Conservation (phyloP, 2,329 filamentous ascomycete genomes). For the Penicillium frequentans region DNA sequence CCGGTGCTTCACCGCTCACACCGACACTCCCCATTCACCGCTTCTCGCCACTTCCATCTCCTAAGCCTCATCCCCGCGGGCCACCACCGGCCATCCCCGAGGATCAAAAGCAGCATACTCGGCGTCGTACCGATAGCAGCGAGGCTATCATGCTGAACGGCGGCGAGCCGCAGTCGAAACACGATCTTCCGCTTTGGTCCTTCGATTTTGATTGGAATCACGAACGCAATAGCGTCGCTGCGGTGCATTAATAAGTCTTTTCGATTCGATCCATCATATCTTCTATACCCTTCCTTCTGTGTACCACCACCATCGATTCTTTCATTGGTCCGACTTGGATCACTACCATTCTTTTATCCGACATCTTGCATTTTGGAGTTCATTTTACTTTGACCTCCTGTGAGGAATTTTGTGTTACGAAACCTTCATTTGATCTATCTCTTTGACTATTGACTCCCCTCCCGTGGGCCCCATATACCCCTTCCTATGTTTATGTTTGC, state of each 20-base stretch:
- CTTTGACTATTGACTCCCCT: slow-evolving; percentile 4
- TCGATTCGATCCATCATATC: slow-evolving; percentile 1
- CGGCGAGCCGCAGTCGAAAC: slow-evolving; percentile 56
- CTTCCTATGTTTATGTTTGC: slow-evolving; percentile 2
- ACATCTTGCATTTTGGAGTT: slow-evolving; percentile 11
- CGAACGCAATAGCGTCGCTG: slow-evolving; percentile 39
- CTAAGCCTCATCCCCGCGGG: slow-evolving; percentile 32
- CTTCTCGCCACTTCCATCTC: slow-evolving; percentile 36
- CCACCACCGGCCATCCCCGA: slow-evolving; percentile 35
- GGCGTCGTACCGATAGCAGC: slow-evolving; percentile 44
- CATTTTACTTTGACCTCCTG: background rate
- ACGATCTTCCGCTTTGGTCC: slow-evolving; percentile 47
- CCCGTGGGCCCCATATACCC: slow-evolving; percentile 7
- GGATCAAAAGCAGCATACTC: slow-evolving; percentile 36
- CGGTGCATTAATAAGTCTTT: slow-evolving; percentile 38
- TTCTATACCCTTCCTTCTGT: background rate
- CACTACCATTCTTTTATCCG: background rate
- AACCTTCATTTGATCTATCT: background rate
- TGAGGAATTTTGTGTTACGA: slow-evolving; percentile 2
- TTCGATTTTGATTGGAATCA: slow-evolving; percentile 40
- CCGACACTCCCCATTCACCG: slow-evolving; percentile 41
- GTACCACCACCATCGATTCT: slow-evolving; percentile 4
- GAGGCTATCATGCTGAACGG: slow-evolving; percentile 48
- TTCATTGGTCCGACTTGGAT: background rate
- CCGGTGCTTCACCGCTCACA: slow-evolving; percentile 40